A percentile compares a stretch with the other conserved stretches of the same genome.
Conservation (phyloP, 2,329 filamentous ascomycete species). For the Exophiala sp. region DNA sequence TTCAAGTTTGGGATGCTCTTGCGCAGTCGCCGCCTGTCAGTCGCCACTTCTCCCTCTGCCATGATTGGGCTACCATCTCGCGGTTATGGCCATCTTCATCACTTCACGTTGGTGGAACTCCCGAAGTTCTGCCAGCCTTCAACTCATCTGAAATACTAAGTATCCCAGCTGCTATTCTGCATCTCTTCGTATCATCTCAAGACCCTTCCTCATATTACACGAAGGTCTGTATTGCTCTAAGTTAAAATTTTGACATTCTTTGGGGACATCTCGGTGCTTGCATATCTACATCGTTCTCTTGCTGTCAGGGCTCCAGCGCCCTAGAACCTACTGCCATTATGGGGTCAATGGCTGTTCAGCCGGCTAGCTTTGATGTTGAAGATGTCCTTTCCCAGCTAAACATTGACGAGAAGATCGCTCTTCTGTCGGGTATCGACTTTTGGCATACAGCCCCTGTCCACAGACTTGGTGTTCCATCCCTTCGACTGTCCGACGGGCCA, state of each 20-base stretch:
- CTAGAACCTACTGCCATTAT: constrained; percentile 11
- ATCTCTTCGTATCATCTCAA: not conserved
- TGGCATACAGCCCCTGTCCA: constrained; percentile 63
- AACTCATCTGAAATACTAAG: not conserved
- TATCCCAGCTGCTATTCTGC: too few species aligned
- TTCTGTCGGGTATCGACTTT: constrained; percentile 59
- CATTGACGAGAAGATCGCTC: constrained; percentile 47
- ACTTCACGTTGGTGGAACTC: not conserved
- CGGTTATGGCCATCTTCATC: not conserved
- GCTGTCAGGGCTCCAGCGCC: not conserved
- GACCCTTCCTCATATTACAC: not conserved
- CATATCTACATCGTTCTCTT: not conserved
- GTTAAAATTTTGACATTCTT: not conserved
- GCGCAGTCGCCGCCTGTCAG: not conserved
- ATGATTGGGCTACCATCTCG: not conserved
- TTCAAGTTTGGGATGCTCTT: not conserved
- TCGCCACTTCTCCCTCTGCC: not conserved
- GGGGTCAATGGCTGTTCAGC: constrained; percentile 18
- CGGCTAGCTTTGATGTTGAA: constrained; percentile 27
- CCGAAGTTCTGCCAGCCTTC: constrained; percentile 3
- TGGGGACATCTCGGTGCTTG: not conserved
- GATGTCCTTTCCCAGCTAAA: constrained; percentile 32
- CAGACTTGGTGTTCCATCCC: constrained; percentile 56
- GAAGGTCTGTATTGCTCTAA: not conserved
- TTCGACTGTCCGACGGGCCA: constrained; percentile 64